phyloP scores from a whole-genome alignment of 75 land plant genomes.

The Isoetes taiwanensis region DNA sequence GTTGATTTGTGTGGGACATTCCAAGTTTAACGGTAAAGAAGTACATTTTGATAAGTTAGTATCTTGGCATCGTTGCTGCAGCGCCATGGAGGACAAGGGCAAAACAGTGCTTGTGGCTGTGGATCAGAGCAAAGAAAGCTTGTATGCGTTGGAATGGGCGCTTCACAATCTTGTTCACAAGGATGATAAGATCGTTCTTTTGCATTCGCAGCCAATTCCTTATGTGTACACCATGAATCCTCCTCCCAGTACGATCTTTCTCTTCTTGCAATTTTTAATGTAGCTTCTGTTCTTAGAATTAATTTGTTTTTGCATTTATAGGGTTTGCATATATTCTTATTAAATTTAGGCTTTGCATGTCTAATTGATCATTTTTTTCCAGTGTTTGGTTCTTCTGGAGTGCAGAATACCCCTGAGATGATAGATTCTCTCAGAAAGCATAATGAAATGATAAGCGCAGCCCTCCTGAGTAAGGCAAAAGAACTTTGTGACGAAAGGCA shows the following conservation, averaged over 20 bases:
- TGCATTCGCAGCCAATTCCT: conserved; percentile 40
- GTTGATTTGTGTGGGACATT: no score
- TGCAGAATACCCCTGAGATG: background rate
- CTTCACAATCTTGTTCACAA: conserved; percentile 23
- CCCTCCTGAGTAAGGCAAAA: background rate
- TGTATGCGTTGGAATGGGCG: conserved; percentile 42
- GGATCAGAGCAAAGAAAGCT: conserved; percentile 46
- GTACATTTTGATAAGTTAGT: no score
- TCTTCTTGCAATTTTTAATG: conserved; percentile 19
- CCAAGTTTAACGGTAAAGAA: no score
- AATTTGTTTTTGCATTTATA: background rate
- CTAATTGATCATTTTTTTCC: background rate
- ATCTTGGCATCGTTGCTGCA: no score
- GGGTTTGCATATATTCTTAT: background rate
- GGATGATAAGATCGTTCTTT: conserved; percentile 27
- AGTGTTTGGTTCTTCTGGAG: background rate
- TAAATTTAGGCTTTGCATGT: background rate
- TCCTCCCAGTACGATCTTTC: no score
- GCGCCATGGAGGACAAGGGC: no score
- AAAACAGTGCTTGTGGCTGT: conserved; percentile 37
- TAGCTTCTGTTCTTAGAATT: no score
- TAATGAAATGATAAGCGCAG: background rate
- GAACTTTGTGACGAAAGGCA: background rate
- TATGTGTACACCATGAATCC: no score
- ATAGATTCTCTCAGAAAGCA: background rate